A percentile compares a stretch with the other conserved stretches of the same genome.
Conservation (phyloP, 495 filamentous ascomycete species). For the Aspergillus ostianus region DNA sequence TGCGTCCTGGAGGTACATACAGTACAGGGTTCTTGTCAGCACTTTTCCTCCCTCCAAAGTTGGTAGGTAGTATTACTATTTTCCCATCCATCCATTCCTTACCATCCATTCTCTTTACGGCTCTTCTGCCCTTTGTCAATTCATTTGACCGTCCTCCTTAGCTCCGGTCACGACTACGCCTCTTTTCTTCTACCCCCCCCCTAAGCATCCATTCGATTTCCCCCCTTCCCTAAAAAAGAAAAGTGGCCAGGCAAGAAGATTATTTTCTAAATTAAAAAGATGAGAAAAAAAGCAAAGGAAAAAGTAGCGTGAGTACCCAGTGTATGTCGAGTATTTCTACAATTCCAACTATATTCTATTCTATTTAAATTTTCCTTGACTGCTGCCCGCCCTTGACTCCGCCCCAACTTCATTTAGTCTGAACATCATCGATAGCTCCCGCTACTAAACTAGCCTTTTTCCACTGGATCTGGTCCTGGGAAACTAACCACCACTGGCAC, state of each 20-base stretch:
- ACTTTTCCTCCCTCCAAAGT: too few species aligned
- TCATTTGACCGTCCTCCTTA: background rate
- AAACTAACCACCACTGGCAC: conserved; percentile 3
- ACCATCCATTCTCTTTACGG: too few species aligned
- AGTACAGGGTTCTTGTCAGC: too few species aligned
- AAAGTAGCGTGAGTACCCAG: too few species aligned
- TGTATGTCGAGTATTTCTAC: background rate
- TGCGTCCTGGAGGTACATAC: too few species aligned
- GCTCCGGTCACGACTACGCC: background rate
- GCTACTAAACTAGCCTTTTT: conserved; percentile 9
- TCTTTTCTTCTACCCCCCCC: background rate
- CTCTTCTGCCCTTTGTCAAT: background rate
- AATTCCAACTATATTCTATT: background rate
- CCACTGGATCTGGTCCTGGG: conserved; percentile 9
- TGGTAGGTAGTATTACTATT: too few species aligned
- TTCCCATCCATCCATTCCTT: too few species aligned
- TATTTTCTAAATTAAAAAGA: background rate
- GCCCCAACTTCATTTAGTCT: conserved; percentile 5
- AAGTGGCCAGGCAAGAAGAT: background rate
- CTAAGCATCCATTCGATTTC: background rate
- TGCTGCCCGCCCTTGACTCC: conserved; percentile 7
- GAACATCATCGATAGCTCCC: conserved; percentile 14
- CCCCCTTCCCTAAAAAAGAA: background rate
- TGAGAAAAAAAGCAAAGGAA: background rate
- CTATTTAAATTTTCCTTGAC: background rate